phyloP scores from a whole-genome alignment of 805 yeast genomes.

The Spathaspora passalidarum region DNA sequence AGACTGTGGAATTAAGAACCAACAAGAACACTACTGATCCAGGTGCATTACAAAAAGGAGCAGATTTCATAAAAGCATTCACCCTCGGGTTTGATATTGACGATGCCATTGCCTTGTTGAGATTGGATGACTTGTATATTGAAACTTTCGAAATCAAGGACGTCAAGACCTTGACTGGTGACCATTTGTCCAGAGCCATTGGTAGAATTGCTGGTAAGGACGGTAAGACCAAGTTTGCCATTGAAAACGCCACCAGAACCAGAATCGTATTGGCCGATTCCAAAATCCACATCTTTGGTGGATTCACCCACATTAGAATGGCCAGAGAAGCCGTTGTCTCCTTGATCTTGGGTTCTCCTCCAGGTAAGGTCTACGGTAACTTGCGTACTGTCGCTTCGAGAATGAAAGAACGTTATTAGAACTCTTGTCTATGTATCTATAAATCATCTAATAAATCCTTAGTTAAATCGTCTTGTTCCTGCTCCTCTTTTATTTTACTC shows the following conservation, averaged over 20 bases:
- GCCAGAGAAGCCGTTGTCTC: conserved; percentile 98
- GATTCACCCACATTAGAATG: conserved; percentile 94
- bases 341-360: conserved; percentile 94
- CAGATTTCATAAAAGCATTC: conserved; percentile 94
- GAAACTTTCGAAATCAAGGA: conserved; percentile 97
- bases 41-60: conserved; percentile 96
- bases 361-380: conserved; percentile 97
- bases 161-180: conserved; percentile 92
- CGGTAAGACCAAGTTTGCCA: conserved; percentile 97
- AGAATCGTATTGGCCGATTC: conserved; percentile 97
- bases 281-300: conserved; percentile 94
- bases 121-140: conserved; percentile 93
- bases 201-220: conserved; percentile 99
- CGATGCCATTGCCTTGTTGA: conserved; percentile 90
- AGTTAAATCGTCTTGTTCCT: conserved; percentile 52
- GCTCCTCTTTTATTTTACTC: conserved; percentile 44
- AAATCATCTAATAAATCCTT: conserved; percentile 29
- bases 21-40: conserved; percentile 80
- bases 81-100: conserved; percentile 95
- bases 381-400: conserved; percentile 95
- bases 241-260: conserved; percentile 97
- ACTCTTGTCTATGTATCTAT: conserved; percentile 4
- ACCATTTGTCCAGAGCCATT: conserved; percentile 96
- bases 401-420: conserved; percentile 88
- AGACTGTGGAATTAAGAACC: conserved; percentile 84